Base-by-base conservation (phyloP, 2,329 filamentous ascomycete species). In the Capronia americana region DNA sequence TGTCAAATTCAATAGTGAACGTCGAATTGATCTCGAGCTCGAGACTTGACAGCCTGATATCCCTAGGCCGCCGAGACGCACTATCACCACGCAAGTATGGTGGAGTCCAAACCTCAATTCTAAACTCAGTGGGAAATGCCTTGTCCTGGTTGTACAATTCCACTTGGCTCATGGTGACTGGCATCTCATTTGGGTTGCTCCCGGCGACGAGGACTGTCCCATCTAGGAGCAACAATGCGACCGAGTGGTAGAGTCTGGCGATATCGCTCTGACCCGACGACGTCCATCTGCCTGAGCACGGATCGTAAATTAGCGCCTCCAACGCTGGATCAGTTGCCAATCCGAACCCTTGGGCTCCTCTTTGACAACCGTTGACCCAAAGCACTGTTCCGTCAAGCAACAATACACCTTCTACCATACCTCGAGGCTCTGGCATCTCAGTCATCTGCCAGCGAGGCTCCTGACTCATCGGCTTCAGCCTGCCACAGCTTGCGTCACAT, bases 71-170 rank as follows among this genome's bases (percentile, higher is more conserved):
- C 56, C 74, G 78, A 30, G 76, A 74, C 1, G 79, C 80, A 57
- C 84, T 84, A 48, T 78, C 80, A 14, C 84, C 85, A 55, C 80
- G 78, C 20, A 88, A 81, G 71, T 89, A 89, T 2, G 86, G 85
- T 48, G 87, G 87, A 30, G 84, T 85, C 73, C 86, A 88, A 62
- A 83, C 84, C 74, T 89, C 87, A 51, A 88, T 85, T 41, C 86
- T 82, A 78, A 87, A 88, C 68, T 89, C 86, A 1, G 86, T 88
- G 20, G 82, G 79, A 73, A 79, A 88, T 53, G 77, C 74, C 63
- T 71, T 72, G 24, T 61, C 72, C 10, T 82, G 83, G 64, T 84
- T 75, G 61, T 79, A 72, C 0, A 78, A 75, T 61, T 79, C 76
- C 8, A 83, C 71, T 14, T 76, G 72, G 14, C 59, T 41, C 30